These are phyloP conservation scores for Graphilbum sp. DNA, from an alignment of 2,329 filamentous ascomycete genomes.

Conservation along the genomic window DNA sequence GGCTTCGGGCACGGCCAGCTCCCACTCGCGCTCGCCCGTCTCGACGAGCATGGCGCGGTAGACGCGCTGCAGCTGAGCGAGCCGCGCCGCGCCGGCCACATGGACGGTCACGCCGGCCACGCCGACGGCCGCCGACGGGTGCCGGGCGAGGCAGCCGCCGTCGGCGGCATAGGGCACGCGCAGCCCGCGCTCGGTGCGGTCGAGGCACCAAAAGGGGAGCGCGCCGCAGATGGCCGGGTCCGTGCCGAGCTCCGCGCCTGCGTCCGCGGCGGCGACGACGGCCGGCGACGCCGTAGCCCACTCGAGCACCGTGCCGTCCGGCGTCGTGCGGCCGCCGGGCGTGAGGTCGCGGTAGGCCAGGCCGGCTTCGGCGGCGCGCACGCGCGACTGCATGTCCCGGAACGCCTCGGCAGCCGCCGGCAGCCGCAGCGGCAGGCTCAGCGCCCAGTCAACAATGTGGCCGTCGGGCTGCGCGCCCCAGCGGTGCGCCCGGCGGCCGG, in stretches of 20 bases:
- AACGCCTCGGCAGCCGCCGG: constrained; percentile 14
- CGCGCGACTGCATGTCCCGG: constrained; percentile 18
- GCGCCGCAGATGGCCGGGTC: constrained; percentile 30
- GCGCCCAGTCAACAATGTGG: constrained; percentile 42
- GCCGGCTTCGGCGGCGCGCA: constrained; percentile 15
- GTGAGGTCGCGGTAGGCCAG: constrained; percentile 31
- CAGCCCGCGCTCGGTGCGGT: constrained; percentile 37
- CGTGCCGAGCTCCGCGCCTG: constrained; percentile 2
- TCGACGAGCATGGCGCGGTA: constrained; percentile 14
- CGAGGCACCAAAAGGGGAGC: constrained; percentile 54
- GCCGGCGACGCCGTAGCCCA: constrained; percentile 36
- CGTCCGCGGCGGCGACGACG: constrained; percentile 13
- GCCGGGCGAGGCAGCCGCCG: constrained; percentile 18
- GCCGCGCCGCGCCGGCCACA: constrained; percentile 12
- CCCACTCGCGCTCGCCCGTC: constrained; percentile 2
- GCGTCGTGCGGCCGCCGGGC: constrained; percentile 34
- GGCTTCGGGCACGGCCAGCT: constrained; percentile 2
- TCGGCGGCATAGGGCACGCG: constrained; percentile 31
- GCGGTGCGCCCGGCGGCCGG: constrained; percentile 30
- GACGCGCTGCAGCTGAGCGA: constrained; percentile 10
- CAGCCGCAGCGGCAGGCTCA: constrained; percentile 21
- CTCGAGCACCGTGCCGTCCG: constrained; percentile 37
- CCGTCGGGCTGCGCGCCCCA: constrained; percentile 39
- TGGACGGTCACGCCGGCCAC: constrained; percentile 26
- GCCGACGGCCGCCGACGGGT: constrained; percentile 35